Evolutionary conservation across 192 early-diverging fungal species (phyloP).

Genomic region (Cetraspora pellucida): DNA sequence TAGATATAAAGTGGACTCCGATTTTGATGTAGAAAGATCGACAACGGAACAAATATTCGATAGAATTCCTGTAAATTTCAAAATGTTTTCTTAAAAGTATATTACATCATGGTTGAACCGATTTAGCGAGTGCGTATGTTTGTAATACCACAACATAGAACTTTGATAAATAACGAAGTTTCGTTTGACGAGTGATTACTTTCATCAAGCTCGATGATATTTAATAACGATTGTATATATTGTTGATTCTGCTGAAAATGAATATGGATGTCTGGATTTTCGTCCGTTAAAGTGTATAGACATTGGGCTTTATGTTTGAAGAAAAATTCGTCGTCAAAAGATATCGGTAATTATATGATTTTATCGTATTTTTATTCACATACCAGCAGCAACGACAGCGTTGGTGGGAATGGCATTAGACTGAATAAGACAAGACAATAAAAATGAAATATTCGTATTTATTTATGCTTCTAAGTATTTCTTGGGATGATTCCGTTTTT

Average conservation of each 20-base stretch:
- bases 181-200: conserved; percentile 37
- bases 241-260: conserved; percentile 60
- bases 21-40: conserved; percentile 36
- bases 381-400: conserved; percentile 58
- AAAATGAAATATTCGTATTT: conserved; percentile 60
- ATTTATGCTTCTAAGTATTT: conserved; percentile 68
- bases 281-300: conserved; percentile 81
- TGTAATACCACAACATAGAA: conserved; percentile 62
- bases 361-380: not conserved
- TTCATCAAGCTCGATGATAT: conserved; percentile 42
- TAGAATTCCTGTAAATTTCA: conserved; percentile 43
- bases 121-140: conserved; percentile 48
- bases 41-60: conserved; percentile 53
- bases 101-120: conserved; percentile 11
- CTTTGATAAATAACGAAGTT: conserved; percentile 64
- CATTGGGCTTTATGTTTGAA: conserved; percentile 64
- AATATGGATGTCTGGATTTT: conserved; percentile 62
- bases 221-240: conserved; percentile 55
- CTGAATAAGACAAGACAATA: conserved; percentile 68
- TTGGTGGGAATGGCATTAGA: conserved; percentile 51
- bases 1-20: conserved; percentile 41
- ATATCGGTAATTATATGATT: not conserved
- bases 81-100: conserved; percentile 15
- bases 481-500: conserved; percentile 50
- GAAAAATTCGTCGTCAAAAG: conserved; percentile 19